A percentile compares a stretch with the other conserved stretches of the same genome.
phyloP scores from a whole-genome alignment of 352 stramenopile species.

The Thalassiosira livingstoniorum region DNA sequence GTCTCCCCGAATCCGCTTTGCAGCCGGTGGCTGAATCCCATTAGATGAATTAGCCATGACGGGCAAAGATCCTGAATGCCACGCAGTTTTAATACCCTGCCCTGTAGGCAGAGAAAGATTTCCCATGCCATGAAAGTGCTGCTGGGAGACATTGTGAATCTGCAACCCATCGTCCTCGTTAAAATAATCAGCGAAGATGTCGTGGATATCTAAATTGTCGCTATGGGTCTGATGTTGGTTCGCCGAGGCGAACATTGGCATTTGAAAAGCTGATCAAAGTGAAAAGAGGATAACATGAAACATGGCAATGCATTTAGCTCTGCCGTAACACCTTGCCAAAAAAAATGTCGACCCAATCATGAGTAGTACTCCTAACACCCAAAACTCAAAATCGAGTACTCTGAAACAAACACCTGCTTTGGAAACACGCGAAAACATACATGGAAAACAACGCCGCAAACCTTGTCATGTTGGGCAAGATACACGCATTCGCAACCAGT shows the following conservation, averaged over 20 bases:
- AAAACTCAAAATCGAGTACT: too few species aligned
- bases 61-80: slow-evolving; percentile 33
- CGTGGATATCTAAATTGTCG: slow-evolving; percentile 81
- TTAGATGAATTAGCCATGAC: slow-evolving; percentile 6
- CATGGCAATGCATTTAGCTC: too few species aligned
- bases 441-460: too few species aligned
- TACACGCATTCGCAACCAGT: too few species aligned
- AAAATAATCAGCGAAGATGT: slow-evolving; percentile 85
- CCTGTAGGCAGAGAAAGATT: slow-evolving; percentile 41
- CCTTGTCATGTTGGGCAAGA: too few species aligned
- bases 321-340: too few species aligned
- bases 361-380: too few species aligned
- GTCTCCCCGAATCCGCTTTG: slow-evolving; percentile 42
- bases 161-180: slow-evolving; percentile 63
- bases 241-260: slow-evolving; percentile 62
- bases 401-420: too few species aligned
- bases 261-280: slow-evolving; percentile 37
- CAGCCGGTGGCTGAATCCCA: slow-evolving; percentile 1
- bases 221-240: slow-evolving; percentile 43
- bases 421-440: too few species aligned
- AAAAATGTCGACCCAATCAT: too few species aligned
- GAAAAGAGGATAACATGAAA: too few species aligned
- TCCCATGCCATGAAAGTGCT: slow-evolving; percentile 15
- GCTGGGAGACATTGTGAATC: slow-evolving; percentile 31
- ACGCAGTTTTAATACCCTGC: slow-evolving; percentile 53